Percentiles rank a stretch among this genome's conserved stretches.
Evolutionary conservation across 306 rosid species (phyloP).

Genomic region (Amphicarpaea edgeworthii): DNA sequence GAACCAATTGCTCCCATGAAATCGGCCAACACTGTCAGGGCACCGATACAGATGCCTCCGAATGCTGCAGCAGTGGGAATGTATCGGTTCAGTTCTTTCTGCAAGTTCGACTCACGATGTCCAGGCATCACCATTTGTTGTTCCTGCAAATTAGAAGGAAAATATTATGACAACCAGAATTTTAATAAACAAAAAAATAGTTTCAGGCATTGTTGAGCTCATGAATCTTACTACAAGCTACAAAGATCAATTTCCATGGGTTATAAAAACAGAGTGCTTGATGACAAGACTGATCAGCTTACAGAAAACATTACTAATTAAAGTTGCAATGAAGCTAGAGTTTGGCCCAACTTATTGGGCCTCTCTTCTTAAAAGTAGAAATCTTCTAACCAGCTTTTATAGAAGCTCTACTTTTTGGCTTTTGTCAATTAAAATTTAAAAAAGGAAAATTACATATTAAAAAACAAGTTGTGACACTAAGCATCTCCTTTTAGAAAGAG

Average conservation of each 20-base stretch:
- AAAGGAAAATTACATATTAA: too few species aligned
- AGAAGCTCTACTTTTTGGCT: not conserved
- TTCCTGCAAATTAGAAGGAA: constrained; percentile 52
- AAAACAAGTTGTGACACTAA: not conserved
- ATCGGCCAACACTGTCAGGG: constrained; percentile 77
- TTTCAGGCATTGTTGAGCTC: not conserved
- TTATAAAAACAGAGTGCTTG: not conserved
- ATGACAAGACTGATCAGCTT: not conserved
- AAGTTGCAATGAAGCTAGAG: not conserved
- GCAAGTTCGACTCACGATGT: constrained; percentile 69
- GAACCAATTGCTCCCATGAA: constrained; percentile 81
- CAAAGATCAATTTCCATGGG: not conserved
- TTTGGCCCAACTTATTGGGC: not conserved
- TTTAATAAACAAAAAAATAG: not conserved
- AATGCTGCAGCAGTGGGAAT: constrained; percentile 76
- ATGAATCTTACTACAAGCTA: not conserved
- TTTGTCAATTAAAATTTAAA: not conserved
- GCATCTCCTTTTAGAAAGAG: not conserved
- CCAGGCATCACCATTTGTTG: constrained; percentile 86
- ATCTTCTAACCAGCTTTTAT: not conserved
- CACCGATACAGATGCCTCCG: constrained; percentile 82
- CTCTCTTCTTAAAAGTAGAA: not conserved
- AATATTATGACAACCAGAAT: not conserved
- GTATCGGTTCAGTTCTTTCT: constrained; percentile 69
- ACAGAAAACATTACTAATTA: not conserved